Evolutionary conservation across 1,284 basidiomycete genomes (phyloP), one percentile per base, ranked within the genome.

Genomic region (Sphaerobolus stellatus): DNA sequence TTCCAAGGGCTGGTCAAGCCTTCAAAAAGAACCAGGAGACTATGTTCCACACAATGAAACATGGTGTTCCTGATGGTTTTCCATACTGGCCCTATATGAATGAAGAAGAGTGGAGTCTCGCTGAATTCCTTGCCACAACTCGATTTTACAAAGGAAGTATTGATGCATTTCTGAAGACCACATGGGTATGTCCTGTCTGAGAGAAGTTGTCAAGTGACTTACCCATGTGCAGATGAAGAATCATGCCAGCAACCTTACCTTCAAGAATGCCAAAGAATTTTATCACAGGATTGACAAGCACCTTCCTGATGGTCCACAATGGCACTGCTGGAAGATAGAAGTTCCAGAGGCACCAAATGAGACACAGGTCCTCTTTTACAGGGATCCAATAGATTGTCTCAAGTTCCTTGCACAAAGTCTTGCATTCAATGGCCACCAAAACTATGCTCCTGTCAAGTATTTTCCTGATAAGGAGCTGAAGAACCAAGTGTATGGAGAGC

Each of bases 271-370:
- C 24, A 11, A 36, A 6, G 51, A 53, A 14, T 29, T 53, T 7
- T 47, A 28, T 3, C 11, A 53, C 7, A 27, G 51, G 6, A 47
- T 53, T 47, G 51, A 53, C 16, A 20, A 28, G 5, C 18, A 24
- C 11, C 44, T 57, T 20, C 51, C 41, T 4, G 51, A 4, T 44
- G 56, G 53, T 14, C 56, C 52, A 27, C 6, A 41, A 20, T 58
- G 52, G 53, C n/a, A 50, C 11, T 18, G 22, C 14, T 14, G 25
- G 13, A 30, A 9, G 13, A 44, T 58, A 8, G 29, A 13, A 9
- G 5, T 52, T 4, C 34, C 34, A 22, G 44, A 54, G 14, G 56
- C 50, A 34, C 56, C 51, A 9, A 47, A 27, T 20, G 51, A 52
- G 30, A 27, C 50, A 14, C 16, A 20, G 28, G n/a, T 20, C 25